Conservation (phyloP, 1,284 basidiomycete genomes). For the Ustilago curta region DNA sequence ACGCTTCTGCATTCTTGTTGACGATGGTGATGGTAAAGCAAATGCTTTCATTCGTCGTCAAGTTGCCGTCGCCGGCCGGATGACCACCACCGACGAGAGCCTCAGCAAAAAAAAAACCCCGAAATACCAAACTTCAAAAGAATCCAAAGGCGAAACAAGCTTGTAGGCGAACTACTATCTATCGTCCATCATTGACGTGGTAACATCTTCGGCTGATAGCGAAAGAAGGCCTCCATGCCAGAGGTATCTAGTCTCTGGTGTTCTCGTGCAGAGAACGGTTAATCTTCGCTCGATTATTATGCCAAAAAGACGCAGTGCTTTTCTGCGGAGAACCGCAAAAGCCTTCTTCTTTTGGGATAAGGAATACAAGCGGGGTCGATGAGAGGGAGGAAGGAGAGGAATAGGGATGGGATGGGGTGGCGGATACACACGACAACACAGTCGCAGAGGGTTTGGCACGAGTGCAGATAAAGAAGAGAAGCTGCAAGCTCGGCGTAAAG, state of each 20-base stretch:
- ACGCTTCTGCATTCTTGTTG: neutral
- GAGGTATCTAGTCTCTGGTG: constrained; percentile 53
- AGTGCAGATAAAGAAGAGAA: neutral
- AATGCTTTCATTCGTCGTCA: neutral
- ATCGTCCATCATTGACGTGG: constrained; percentile 56
- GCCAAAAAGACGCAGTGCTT: constrained; percentile 49
- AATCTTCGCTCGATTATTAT: constrained; percentile 56
- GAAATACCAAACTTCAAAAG: neutral
- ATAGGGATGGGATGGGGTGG: neutral
- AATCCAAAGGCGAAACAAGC: neutral
- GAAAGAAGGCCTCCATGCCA: constrained; percentile 53
- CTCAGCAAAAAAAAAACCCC: neutral
- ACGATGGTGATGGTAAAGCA: neutral
- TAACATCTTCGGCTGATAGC: constrained; percentile 53
- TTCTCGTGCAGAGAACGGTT: constrained; percentile 35
- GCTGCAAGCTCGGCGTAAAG: neutral
- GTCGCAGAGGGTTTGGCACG: constrained; percentile 2
- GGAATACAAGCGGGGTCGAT: constrained; percentile 44
- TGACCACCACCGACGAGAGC: neutral
- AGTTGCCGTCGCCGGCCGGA: neutral
- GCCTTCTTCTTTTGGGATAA: constrained; percentile 58
- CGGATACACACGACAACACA: constrained; percentile 9
- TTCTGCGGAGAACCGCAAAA: constrained; percentile 1
- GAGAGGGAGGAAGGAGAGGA: neutral
- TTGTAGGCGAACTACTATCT: constrained; percentile 57